phyloP scores from a whole-genome alignment of 768 basidiomycete species.

The Russula sp. region DNA sequence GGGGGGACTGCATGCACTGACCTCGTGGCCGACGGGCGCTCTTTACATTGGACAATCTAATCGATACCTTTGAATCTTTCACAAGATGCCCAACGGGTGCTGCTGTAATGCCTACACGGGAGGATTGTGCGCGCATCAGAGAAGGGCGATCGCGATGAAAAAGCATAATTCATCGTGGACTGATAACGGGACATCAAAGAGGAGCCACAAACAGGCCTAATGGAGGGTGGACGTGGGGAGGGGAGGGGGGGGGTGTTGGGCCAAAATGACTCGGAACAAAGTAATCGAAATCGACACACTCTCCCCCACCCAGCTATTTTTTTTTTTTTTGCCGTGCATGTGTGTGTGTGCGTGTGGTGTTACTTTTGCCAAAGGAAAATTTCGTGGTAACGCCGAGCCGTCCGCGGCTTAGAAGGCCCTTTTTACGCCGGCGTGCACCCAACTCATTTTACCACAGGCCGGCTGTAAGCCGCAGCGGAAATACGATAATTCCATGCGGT shows the following conservation, averaged over 20 bases:
- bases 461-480: conserved; percentile 19
- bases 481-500: conserved; percentile 5
- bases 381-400: background rate
- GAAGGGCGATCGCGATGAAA: conserved; percentile 10
- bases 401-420: conserved; percentile 5
- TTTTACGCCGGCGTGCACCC: background rate
- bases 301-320: too few relatives aligned
- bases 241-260: too few relatives aligned
- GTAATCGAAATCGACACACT: too few relatives aligned
- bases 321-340: too few relatives aligned
- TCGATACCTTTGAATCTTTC: background rate
- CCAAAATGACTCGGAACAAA: too few relatives aligned
- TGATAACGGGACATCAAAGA: conserved; percentile 2
- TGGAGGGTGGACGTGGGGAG: too few relatives aligned
- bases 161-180: background rate
- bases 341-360: too few relatives aligned
- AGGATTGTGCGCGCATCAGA: conserved; percentile 13
- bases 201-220: background rate
- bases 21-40: conserved; percentile 11
- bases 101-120: conserved; percentile 6
- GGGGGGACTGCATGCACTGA: conserved; percentile 7
- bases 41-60: conserved; percentile 5
- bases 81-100: conserved; percentile 1
- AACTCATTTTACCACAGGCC: conserved; percentile 4
- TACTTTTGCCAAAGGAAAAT: background rate